Conservation (phyloP, 1,284 basidiomycete genomes). For the Rhodotorula sp. region DNA sequence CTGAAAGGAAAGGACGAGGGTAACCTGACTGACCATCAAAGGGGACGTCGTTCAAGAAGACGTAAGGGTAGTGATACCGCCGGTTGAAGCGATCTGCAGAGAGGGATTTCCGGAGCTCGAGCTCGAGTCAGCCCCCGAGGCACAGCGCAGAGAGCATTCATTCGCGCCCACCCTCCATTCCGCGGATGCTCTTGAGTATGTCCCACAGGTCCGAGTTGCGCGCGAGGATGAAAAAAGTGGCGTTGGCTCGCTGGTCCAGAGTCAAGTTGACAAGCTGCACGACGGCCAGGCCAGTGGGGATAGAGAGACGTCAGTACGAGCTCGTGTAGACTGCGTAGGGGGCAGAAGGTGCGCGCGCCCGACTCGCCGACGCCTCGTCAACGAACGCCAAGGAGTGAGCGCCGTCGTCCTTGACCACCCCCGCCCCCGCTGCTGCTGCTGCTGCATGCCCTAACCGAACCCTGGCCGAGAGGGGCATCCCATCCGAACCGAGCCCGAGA, state of each 20-base stretch:
- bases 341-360: too few relatives aligned
- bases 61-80: slow-evolving; percentile 39
- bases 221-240: slow-evolving; percentile 60
- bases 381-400: background rate
- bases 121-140: background rate
- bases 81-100: slow-evolving; percentile 6
- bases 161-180: slow-evolving; percentile 30
- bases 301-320: too few relatives aligned
- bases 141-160: too few relatives aligned
- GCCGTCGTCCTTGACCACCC: too few relatives aligned
- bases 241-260: slow-evolving; percentile 2
- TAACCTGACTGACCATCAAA: slow-evolving; percentile 39
- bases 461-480: background rate
- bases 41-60: slow-evolving; percentile 51
- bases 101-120: too few relatives aligned
- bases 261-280: slow-evolving; percentile 13
- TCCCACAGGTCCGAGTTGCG: slow-evolving; percentile 75
- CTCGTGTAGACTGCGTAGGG: too few relatives aligned
- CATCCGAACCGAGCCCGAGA: slow-evolving; percentile 12
- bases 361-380: too few relatives aligned
- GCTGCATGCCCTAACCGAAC: background rate
- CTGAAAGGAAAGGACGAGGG: too few relatives aligned
- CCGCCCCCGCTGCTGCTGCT: background rate
- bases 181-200: slow-evolving; percentile 54
- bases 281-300: background rate